Percentiles rank a stretch among this genome's conserved stretches.
Conservation (phyloP, 495 filamentous ascomycete species). For the Thermochaetoides thermophila region DNA sequence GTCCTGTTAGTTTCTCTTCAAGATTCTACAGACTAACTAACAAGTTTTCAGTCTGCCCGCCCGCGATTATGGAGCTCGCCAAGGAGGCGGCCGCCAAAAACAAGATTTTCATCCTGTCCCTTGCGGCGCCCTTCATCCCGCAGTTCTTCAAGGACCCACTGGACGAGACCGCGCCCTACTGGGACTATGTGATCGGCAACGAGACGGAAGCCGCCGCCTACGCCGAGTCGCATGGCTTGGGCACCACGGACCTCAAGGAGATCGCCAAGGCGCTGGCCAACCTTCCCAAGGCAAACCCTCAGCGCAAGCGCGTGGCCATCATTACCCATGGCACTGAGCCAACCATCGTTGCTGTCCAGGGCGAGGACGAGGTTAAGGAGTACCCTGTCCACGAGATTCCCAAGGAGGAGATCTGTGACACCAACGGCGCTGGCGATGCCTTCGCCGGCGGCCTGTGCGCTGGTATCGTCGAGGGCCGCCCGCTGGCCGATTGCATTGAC, state of each 20-base stretch:
- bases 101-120: constrained; percentile 80
- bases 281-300: constrained; percentile 78
- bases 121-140: constrained; percentile 88
- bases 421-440: constrained; percentile 92
- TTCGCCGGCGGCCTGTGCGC: constrained; percentile 91
- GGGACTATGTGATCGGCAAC: constrained; percentile 94
- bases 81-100: constrained; percentile 77
- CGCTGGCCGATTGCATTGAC: constrained; percentile 59
- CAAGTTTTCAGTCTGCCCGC: constrained; percentile 60
- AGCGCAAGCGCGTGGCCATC: constrained; percentile 65
- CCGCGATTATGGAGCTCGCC: constrained; percentile 73
- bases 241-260: constrained; percentile 60
- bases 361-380: constrained; percentile 54
- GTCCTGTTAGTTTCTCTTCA: not conserved
- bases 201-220: constrained; percentile 85
- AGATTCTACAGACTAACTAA: not conserved
- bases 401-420: constrained; percentile 71
- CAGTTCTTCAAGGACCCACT: constrained; percentile 96
- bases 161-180: constrained; percentile 71
- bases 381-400: constrained; percentile 66
- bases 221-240: constrained; percentile 62
- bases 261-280: constrained; percentile 76
- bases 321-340: constrained; percentile 89
- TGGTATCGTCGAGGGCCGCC: constrained; percentile 71
- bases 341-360: constrained; percentile 64